Percentiles rank a stretch among this genome's conserved stretches.
Evolutionary conservation across 805 yeast genomes (phyloP).

Genomic region (Zygotorulaspora chibaensis): DNA sequence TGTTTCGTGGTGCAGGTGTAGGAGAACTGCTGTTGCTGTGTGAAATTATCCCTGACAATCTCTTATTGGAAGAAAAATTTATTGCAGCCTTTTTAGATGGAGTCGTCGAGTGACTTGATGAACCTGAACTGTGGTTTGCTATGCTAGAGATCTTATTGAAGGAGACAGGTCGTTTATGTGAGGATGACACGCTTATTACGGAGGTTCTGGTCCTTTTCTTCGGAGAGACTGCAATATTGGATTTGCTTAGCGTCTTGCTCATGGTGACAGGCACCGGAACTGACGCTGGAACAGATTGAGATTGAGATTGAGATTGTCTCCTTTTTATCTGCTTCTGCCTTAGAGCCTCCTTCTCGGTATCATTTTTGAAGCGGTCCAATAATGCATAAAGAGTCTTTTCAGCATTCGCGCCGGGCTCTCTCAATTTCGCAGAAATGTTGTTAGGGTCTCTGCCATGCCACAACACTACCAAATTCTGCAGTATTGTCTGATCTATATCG

Average conservation of each 20-base stretch:
- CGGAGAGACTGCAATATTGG: slow-evolving; percentile 21
- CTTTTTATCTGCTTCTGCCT: slow-evolving; percentile 39
- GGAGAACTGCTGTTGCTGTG: slow-evolving; percentile 26
- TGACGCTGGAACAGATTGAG: slow-evolving; percentile 5
- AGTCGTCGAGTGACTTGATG: slow-evolving; percentile 17
- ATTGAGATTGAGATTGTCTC: slow-evolving; percentile 32
- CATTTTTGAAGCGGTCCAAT: slow-evolving; percentile 66
- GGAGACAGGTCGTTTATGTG: slow-evolving; percentile 48
- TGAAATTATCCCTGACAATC: slow-evolving; percentile 18
- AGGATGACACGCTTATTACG: slow-evolving; percentile 44
- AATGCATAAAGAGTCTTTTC: slow-evolving; percentile 81
- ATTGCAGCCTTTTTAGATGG: slow-evolving; percentile 29
- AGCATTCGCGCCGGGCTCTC: slow-evolving; percentile 55
- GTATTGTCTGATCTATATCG: slow-evolving; percentile 64
- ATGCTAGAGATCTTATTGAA: slow-evolving; percentile 36
- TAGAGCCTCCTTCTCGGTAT: slow-evolving; percentile 35
- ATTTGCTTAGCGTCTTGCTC: slow-evolving; percentile 4
- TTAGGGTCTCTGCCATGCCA: slow-evolving; percentile 72
- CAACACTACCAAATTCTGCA: slow-evolving; percentile 69
- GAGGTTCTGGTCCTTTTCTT: slow-evolving; percentile 40
- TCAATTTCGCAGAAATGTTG: slow-evolving; percentile 48
- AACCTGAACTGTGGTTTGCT: slow-evolving; percentile 20
- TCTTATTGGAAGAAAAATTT: slow-evolving; percentile 28
- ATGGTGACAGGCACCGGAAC: slow-evolving; percentile 10
- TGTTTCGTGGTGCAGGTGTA: slow-evolving; percentile 30